Percentiles rank a stretch among this genome's conserved stretches.
Conservation (phyloP, 2,329 filamentous ascomycete genomes). For the Ampelomyces quisqualis region DNA sequence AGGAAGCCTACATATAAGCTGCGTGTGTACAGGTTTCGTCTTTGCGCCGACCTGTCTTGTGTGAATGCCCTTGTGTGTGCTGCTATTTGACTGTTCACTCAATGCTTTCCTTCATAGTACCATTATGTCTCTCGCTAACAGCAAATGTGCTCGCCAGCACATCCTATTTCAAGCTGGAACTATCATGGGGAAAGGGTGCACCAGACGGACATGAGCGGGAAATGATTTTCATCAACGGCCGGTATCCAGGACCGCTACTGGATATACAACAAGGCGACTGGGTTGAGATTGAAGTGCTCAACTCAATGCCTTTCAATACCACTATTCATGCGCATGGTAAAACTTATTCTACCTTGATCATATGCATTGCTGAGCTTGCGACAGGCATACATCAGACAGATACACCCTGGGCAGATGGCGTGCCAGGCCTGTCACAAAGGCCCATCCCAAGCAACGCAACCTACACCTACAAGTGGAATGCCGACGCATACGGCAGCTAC, state of each 20-base stretch:
- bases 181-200: slow-evolving; percentile 23
- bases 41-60: no score
- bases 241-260: slow-evolving; percentile 28
- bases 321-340: slow-evolving; percentile 55
- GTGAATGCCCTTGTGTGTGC: background rate
- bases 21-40: no score
- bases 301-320: slow-evolving; percentile 51
- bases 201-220: slow-evolving; percentile 29
- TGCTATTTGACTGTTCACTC: slow-evolving; percentile 1
- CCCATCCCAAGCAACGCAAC: slow-evolving; percentile 52
- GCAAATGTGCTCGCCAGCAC: slow-evolving; percentile 9
- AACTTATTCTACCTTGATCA: background rate
- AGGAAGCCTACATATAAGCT: background rate
- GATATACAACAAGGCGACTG: slow-evolving; percentile 25
- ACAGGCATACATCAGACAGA: slow-evolving; percentile 51
- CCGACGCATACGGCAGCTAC: slow-evolving; percentile 59
- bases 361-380: background rate
- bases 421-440: slow-evolving; percentile 58
- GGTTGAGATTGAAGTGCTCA: slow-evolving; percentile 44
- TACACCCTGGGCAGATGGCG: slow-evolving; percentile 63
- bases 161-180: slow-evolving; percentile 19
- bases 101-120: slow-evolving; percentile 14
- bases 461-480: slow-evolving; percentile 59
- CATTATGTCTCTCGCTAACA: slow-evolving; percentile 11
- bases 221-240: slow-evolving; percentile 30